Base-by-base conservation (phyloP, 169 alveolate genomes). In the Babesia ovis region DNA sequence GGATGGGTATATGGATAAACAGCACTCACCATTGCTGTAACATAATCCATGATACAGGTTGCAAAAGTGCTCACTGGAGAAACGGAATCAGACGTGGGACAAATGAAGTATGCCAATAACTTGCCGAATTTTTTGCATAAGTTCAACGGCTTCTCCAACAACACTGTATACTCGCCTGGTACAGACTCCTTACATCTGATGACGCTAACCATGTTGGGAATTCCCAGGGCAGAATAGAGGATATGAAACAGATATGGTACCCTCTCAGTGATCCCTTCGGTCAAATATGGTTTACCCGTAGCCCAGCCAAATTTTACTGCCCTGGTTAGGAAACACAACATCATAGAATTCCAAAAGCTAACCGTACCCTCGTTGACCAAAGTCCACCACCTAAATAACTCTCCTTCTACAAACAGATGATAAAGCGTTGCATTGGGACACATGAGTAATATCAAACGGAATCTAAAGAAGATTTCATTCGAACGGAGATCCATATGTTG, bases 1-100 rank as follows among this genome's bases (percentile, higher is more conserved):
- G 89, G 89, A 46, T 81, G 89, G 42, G 89, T 68, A 60, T 81
- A 81, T 0, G 89, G 89, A 46, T 81, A 70, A 20, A 81, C 39
- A 1, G 54, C 74, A 45, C 62, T 81, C n/a, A 81, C 67, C 0
- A 73, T 25, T 2, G 77, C 31, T 1, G 66, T 64, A 31, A 81
- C 20, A 23, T 67, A 54, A 12, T 64, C 80, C 68, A 66, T 45
- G 9, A 60, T 58, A 2, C 54, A 74, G 29, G 56, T n/a, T 14
- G 51, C 62, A 12, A 37, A 42, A 6, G 59, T 34, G 22, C 16
- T 55, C 68, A 12, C 77, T 0, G 20, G 20, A 0, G 0, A 46
- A 1, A n/a, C 18, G 2, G 16, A 12, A 8, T 20, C 39, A 16
- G 0, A 14, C 4, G 50, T 25, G 9, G 68, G 54, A 50, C 42